Evolutionary conservation across 2,329 filamentous ascomycete genomes (phyloP).

Genomic region (Didymella segeticola): DNA sequence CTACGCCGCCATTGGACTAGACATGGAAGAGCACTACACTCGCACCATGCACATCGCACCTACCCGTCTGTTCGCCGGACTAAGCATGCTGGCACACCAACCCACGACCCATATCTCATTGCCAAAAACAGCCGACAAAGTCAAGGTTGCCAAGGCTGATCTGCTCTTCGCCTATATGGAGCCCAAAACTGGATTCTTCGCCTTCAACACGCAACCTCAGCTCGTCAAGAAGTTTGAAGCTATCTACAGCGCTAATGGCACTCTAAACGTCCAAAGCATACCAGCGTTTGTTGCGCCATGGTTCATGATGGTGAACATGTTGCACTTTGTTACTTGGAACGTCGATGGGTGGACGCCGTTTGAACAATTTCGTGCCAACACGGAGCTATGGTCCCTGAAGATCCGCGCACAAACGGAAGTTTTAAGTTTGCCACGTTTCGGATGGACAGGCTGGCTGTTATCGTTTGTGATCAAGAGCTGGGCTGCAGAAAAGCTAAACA

Average conservation of each 20-base stretch:
- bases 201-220: conserved; percentile 16
- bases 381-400: conserved; percentile 23
- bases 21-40: conserved; percentile 27
- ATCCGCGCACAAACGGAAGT: conserved; percentile 25
- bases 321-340: conserved; percentile 23
- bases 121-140: conserved; percentile 11
- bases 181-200: conserved; percentile 6
- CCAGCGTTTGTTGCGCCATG: conserved; percentile 11
- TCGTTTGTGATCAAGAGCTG: conserved; percentile 23
- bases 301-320: conserved; percentile 2
- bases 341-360: conserved; percentile 22
- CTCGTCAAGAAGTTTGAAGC: conserved; percentile 12
- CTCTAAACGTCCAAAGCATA: background rate
- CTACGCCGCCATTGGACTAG: conserved; percentile 25
- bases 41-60: conserved; percentile 14
- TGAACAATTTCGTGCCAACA: conserved; percentile 13
- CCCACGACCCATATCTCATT: conserved; percentile 22
- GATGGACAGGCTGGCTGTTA: conserved; percentile 29
- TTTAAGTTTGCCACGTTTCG: conserved; percentile 21
- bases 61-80: conserved; percentile 11
- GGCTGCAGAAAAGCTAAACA: conserved; percentile 17
- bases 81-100: conserved; percentile 31
- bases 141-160: conserved; percentile 18
- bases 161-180: conserved; percentile 12
- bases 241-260: conserved; percentile 17